phyloP scores from a whole-genome alignment of 2,329 filamentous ascomycete genomes.

The Venturia carpophila region DNA sequence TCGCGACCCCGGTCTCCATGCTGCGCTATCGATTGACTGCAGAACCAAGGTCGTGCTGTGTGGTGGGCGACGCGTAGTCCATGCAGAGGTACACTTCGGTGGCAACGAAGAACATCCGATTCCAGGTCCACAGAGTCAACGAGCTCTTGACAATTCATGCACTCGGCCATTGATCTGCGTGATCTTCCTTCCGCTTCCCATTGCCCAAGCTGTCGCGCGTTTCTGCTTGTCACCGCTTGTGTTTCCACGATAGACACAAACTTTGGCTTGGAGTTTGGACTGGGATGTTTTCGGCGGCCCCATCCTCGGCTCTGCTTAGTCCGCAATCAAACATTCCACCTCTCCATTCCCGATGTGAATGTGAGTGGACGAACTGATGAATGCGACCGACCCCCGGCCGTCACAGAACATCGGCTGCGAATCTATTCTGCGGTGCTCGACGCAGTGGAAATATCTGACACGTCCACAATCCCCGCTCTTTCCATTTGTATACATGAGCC shows the following conservation, averaged over 20 bases:
- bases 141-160: not conserved
- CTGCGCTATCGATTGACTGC: not conserved
- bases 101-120: not conserved
- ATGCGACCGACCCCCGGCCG: too few species aligned
- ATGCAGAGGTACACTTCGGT: not conserved
- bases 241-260: slow-evolving; percentile 5
- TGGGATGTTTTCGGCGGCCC: not conserved
- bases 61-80: slow-evolving; percentile 2
- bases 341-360: not conserved
- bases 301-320: not conserved
- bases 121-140: not conserved
- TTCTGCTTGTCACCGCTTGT: slow-evolving; percentile 6
- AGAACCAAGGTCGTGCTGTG: slow-evolving; percentile 5
- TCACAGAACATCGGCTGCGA: too few species aligned
- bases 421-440: too few species aligned
- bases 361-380: too few species aligned
- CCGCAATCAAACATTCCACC: not conserved
- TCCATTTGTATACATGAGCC: not conserved
- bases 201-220: not conserved
- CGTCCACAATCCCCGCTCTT: not conserved
- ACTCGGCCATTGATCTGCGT: not conserved
- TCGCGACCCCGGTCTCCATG: not conserved
- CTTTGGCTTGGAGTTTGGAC: not conserved
- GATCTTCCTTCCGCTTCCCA: not conserved
- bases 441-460: too few species aligned